Base-by-base conservation (phyloP, 352 stramenopile species). In the Phytophthora brassicae region DNA sequence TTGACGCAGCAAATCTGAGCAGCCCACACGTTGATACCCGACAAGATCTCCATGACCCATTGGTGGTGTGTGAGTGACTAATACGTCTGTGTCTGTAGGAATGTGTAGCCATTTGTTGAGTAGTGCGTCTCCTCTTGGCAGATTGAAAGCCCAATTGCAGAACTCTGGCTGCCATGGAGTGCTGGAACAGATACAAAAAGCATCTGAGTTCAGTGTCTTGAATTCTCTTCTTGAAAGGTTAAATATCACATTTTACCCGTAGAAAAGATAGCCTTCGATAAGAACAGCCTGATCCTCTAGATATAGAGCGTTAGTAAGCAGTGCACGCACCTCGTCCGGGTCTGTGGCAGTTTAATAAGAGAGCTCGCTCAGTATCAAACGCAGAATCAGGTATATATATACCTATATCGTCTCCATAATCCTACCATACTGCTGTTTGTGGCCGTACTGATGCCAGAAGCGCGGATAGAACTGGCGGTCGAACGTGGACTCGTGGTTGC, bases 41-140 rank as follows among this genome's bases (percentile, higher is more conserved):
- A 88, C 75, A 4, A 75, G 57, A 65, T 97, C 91, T 28, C 80
- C 78, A 35, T 88, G 80, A 0, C 89, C 89, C 56, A 89, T 75
- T 3, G 91, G 89, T 12, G 91, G 91, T 26, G 84, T 81, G 64
- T 97, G 91, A 31, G 90, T 96, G 16, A 97, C 65, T 4, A 97
- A 72, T 58, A 97, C 77, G 55, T 97, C 91, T 6, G 86, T 83
- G 44, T 89, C 58, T 8, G 54, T 60, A 5, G 82, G 85, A 53
- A 89, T 86, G 17, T 45, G 56, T 36, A 61, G 51, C 85, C 83
- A 92, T 51, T 79, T 79, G 5, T 46, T 45, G 1, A 72, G 56
- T 9, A 88, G 53, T 24, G 64, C 48, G 5, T 75, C 64, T 1
- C 81, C 84, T n/a, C 79, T 61, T 11, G 79, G 75, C 24, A 88